Base-by-base conservation (phyloP, 2,329 filamentous ascomycete species). In the Paradendryphiella salina region DNA sequence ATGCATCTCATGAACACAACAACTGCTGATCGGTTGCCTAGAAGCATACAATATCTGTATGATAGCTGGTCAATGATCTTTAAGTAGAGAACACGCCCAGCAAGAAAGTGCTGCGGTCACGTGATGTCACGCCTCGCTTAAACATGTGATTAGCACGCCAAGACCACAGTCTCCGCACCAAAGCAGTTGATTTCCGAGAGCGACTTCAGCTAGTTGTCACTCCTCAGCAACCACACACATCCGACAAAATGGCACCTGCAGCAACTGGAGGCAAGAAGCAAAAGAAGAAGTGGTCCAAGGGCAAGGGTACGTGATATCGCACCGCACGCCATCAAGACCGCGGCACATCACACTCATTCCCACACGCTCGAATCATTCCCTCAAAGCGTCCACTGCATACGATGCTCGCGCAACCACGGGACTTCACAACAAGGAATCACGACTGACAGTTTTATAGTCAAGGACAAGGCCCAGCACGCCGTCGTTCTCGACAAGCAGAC, bases 381-480 rank as follows among this genome's bases (percentile, higher is more conserved):
- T 20, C 18, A 15, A 28, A 45, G 32, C n/a, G 18, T 37, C 17
- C 35, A 23, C 43, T 40, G 21, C 36, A 38, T 26, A 32, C 33
- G 32, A 32, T 32, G 39, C 32, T 47, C 43, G 41, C 47, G 33
- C 56, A 42, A 39, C 38, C 34, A 31, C 49, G 38, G 40, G 37
- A 23, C 52, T 21, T 20, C 28, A 41, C 23, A 51, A 40, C 40
- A 15, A 49, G 46, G 57, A 61, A 40, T 45, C 53, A 53, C 52
- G 52, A 67, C 64, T 70, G 45, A 72, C 63, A 61, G 36, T 31
- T 54, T 48, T 63, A 83, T 79, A 91, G 94, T 99, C 85, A 99
- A 99, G 94, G 94, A 99, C 87, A 99, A 99, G 92, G 93, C 94
- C 81, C 89, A 97, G 80, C 94, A 99, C 86, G 90, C 89, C 80